Percentiles rank a stretch among this genome's conserved stretches.
Conservation (phyloP, 345 rosid genomes). For the Brassica nigra region DNA sequence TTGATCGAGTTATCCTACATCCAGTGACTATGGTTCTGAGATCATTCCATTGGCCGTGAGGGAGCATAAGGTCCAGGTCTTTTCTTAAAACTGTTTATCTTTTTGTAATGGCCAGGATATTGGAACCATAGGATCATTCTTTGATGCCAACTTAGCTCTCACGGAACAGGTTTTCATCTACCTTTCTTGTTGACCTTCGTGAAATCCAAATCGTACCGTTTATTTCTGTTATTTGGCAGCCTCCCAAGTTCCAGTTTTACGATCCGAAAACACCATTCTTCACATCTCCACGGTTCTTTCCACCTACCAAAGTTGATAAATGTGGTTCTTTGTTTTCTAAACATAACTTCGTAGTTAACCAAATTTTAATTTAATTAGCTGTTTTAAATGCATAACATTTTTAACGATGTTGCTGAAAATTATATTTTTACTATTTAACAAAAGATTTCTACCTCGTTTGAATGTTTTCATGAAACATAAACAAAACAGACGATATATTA, state of each 20-base stretch:
- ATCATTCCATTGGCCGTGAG: conserved; percentile 67
- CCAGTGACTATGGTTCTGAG: conserved; percentile 86
- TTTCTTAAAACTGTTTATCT: background rate
- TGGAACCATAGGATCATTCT: conserved; percentile 42
- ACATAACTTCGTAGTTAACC: background rate
- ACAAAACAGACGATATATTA: background rate
- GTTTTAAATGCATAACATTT: background rate
- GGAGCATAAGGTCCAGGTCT: conserved; percentile 71
- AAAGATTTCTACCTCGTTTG: background rate
- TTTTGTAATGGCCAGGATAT: too few species aligned
- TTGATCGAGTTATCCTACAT: conserved; percentile 61
- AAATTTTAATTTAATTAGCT: too few species aligned
- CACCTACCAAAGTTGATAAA: conserved; percentile 81
- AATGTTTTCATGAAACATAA: background rate
- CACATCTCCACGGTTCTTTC: conserved; percentile 86
- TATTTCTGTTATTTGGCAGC: conserved; percentile 44
- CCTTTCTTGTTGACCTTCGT: background rate
- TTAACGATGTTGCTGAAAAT: background rate
- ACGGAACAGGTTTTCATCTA: conserved; percentile 59
- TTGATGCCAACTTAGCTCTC: conserved; percentile 79
- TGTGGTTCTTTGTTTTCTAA: conserved; percentile 30
- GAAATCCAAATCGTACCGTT: background rate
- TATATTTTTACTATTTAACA: background rate
- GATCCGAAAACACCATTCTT: conserved; percentile 79
- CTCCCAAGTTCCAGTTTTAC: conserved; percentile 71